phyloP scores from a whole-genome alignment of 2,329 filamentous ascomycete genomes.

The Penicillium hesseltinei region DNA sequence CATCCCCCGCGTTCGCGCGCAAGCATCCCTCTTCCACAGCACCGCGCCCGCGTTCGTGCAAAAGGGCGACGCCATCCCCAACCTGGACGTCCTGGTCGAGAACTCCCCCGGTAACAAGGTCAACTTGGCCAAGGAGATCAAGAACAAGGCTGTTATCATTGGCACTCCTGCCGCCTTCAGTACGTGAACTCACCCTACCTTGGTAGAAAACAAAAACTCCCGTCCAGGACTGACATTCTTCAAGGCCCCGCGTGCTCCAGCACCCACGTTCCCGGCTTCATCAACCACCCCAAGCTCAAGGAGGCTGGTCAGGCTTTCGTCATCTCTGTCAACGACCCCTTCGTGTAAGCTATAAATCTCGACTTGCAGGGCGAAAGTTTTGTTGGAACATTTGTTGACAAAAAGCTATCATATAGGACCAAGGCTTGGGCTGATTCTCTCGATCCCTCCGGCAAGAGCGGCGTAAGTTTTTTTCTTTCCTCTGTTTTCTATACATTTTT shows the following conservation, averaged over 20 bases:
- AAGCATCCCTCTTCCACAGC: conserved; percentile 40
- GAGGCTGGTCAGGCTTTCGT: conserved; percentile 83
- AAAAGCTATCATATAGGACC: conserved; percentile 57
- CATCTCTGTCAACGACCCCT: conserved; percentile 88
- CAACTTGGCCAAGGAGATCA: conserved; percentile 76
- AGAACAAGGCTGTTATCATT: conserved; percentile 75
- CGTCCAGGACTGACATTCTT: conserved; percentile 11
- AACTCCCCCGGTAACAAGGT: conserved; percentile 89
- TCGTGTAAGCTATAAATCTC: conserved; percentile 65
- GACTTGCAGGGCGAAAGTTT: background rate
- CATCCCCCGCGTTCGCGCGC: conserved; percentile 31
- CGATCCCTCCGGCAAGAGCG: conserved; percentile 71
- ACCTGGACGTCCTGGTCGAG: conserved; percentile 75
- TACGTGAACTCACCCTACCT: conserved; percentile 33
- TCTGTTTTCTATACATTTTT: background rate
- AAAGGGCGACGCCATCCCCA: conserved; percentile 75
- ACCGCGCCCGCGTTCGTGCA: conserved; percentile 56
- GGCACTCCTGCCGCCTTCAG: conserved; percentile 80
- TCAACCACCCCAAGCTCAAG: conserved; percentile 74
- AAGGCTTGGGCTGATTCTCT: conserved; percentile 82
- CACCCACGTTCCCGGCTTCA: conserved; percentile 80
- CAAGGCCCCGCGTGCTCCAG: conserved; percentile 62
- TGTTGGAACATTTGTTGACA: conserved; percentile 4
- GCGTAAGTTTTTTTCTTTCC: conserved; percentile 56
- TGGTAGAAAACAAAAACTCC: background rate